Evolutionary conservation across 371 early-diverging fungal genomes (phyloP), one percentile per base, ranked within the genome.

Genomic region (Dinochytrium kinnereticum): DNA sequence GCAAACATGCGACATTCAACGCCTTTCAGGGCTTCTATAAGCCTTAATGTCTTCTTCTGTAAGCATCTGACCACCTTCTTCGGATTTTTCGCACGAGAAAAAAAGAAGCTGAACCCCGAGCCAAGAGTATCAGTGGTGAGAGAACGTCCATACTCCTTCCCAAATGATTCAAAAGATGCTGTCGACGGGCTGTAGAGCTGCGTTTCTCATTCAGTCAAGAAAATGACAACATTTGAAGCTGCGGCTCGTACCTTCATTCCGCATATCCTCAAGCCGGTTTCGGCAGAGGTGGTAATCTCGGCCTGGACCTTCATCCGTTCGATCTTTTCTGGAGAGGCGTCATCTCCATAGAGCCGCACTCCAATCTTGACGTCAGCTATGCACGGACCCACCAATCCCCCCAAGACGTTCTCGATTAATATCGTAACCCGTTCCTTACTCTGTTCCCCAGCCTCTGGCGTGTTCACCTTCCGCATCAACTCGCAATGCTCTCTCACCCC

Each of bases 361-460:
- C 85, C 85, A 30, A 85, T 51, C 59, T 85, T 85, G 40, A 85
- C 71, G 69, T 85, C 85, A 30, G 73, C 69, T 50, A 80, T 68
- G 34, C 75, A 81, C 1, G 82, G 80, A 31, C 67, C 28, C 15
- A 1, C 21, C 44, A 73, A 73, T 19, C 57, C 51, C 1, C 19
- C 31, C 34, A 80, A 38, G 53, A 84, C 51, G 59, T 84, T 74
- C 44, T 78, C 76, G 19, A 81, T 36, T 5, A 70, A 30, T 0
- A 75, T 44, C 1, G 36, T 26, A 13, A 53, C 55, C 5, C n/a
- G 10, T 21, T 53, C 24, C 5, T 53, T 26, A 13, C 5, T 64
- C 21, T 26, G 21, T 33, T 0, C 37, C 33, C 57, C 38, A 51
- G 59, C 39, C 28, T 36, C 49, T n/a, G 33, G 28, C 31, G 59